Percentiles rank a stretch among this genome's conserved stretches.
Evolutionary conservation across 768 basidiomycete genomes (phyloP).

Genomic region (Podaxis sp.): DNA sequence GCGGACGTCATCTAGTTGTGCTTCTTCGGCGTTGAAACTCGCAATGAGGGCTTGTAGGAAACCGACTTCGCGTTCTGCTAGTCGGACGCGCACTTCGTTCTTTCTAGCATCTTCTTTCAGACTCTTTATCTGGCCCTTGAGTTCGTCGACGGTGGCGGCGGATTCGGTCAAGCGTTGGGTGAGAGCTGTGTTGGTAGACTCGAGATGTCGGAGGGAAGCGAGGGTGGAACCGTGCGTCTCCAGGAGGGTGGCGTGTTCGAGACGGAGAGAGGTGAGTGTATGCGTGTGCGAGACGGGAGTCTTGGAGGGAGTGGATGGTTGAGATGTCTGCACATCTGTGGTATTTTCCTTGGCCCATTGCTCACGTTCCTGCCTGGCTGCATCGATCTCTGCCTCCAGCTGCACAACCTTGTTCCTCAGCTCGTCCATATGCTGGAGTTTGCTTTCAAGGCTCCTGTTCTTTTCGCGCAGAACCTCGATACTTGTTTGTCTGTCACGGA

Average conservation of each 20-base stretch:
- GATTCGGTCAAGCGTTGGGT: slow-evolving; percentile 36
- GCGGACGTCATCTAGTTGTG: slow-evolving; percentile 27
- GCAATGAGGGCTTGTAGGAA: slow-evolving; percentile 67
- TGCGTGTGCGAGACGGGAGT: slow-evolving; percentile 57
- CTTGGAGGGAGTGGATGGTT: slow-evolving; percentile 35
- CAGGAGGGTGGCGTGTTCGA: slow-evolving; percentile 59
- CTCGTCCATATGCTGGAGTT: slow-evolving; percentile 47
- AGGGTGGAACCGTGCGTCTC: slow-evolving; percentile 63
- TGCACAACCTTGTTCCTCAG: slow-evolving; percentile 52
- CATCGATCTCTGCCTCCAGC: slow-evolving; percentile 67
- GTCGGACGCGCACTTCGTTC: slow-evolving; percentile 1
- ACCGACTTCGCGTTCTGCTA: slow-evolving; percentile 59
- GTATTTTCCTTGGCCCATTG: slow-evolving; percentile 32
- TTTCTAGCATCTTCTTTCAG: slow-evolving; percentile 28
- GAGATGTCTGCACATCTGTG: slow-evolving; percentile 12
- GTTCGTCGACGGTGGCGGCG: slow-evolving; percentile 26
- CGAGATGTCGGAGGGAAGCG: slow-evolving; percentile 52
- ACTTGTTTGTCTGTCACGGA: slow-evolving; percentile 56
- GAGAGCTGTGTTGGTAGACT: slow-evolving; percentile 45
- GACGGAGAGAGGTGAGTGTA: slow-evolving; percentile 56
- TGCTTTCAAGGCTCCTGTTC: slow-evolving; percentile 61
- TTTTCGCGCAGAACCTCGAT: slow-evolving; percentile 75
- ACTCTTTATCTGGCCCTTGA: slow-evolving; percentile 35
- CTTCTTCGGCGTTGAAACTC: slow-evolving; percentile 63
- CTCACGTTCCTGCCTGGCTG: slow-evolving; percentile 52